A percentile compares a stretch with the other conserved stretches of the same genome.
Evolutionary conservation across 169 alveolate genomes (phyloP).

Genomic region (Babesia gibsoni): DNA sequence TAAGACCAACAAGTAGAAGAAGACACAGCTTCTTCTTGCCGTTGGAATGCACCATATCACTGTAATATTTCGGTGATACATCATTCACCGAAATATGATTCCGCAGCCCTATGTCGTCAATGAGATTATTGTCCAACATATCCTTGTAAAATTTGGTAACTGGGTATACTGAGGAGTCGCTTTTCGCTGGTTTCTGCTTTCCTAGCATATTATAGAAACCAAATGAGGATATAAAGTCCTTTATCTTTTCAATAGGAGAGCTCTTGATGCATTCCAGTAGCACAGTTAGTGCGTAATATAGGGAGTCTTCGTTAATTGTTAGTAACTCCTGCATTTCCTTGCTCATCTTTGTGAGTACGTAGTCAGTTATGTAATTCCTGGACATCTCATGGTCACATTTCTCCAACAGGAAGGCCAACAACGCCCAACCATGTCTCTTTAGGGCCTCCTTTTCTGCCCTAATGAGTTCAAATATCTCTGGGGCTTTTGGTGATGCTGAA

Average conservation of each 20-base stretch:
- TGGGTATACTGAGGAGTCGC: background rate
- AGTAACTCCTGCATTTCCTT: constrained; percentile 14
- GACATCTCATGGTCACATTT: background rate
- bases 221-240: background rate
- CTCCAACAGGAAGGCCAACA: constrained; percentile 24
- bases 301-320: constrained; percentile 18
- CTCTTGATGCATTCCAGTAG: constrained; percentile 31
- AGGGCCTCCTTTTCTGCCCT: background rate
- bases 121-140: background rate
- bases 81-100: background rate
- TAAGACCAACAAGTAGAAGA: constrained; percentile 22
- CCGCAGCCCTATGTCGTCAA: constrained; percentile 12
- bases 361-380: constrained; percentile 9
- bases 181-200: constrained; percentile 17
- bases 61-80: background rate
- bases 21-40: constrained; percentile 28
- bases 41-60: constrained; percentile 6
- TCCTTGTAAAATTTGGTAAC: constrained; percentile 12
- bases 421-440: constrained; percentile 19
- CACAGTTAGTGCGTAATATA: constrained; percentile 19
- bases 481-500: constrained; percentile 41
- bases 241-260: constrained; percentile 14
- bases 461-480: constrained; percentile 40
- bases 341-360: constrained; percentile 19
- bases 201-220: constrained; percentile 18